Base-by-base conservation (phyloP, 1,139 yeast genomes). In the Geotrichum citri-aurantii region DNA sequence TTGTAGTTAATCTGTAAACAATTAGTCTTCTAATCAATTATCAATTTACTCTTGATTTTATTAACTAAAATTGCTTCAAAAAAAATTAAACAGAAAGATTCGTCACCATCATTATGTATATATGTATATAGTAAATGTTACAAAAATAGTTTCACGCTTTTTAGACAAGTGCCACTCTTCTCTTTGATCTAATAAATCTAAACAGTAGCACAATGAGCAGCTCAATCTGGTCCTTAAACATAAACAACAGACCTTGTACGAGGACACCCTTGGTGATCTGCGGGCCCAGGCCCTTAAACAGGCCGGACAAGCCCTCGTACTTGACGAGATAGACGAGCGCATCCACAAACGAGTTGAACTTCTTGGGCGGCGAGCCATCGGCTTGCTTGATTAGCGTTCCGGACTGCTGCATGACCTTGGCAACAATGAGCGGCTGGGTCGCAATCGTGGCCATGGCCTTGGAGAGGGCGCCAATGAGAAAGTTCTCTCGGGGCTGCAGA, bases 391-490 rank as follows among this genome's bases (percentile, higher is more conserved):
- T 93, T 73, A 88, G 88, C 17, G 95, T 85, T 3, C 88, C 88
- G 7, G 42, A 37, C 71, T 88, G 96, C 65, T 87, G 81, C 81
- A 87, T 82, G 23, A 87, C 93, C 74, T 89, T 88, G 19, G 95
- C 85, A 4, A 88, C 88, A 69, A 89, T 89, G 72, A 90, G 77
- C 1, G 96, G 96, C 73, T 88, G 96, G 0, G 96, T 89, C 3
- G 83, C 80, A 14, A 88, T 54, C 0, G 96, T 89, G 5, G 96
- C 95, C 73, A 88, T 74, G 60, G 89, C 81, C 75, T 89, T 90
- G 61, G 95, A 87, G 56, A 87, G 65, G 19, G 91, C 90, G 8
- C 96, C 96, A 33, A 89, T 76, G 40, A 83, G 65, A 72, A 88
- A 88, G 67, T 86, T 83, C 71, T 88, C 88, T 60, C 79, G 75